Percentiles rank a stretch among this genome's conserved stretches.
Conservation (phyloP, 2,329 filamentous ascomycete species). For the Hypoxylon sp. region DNA sequence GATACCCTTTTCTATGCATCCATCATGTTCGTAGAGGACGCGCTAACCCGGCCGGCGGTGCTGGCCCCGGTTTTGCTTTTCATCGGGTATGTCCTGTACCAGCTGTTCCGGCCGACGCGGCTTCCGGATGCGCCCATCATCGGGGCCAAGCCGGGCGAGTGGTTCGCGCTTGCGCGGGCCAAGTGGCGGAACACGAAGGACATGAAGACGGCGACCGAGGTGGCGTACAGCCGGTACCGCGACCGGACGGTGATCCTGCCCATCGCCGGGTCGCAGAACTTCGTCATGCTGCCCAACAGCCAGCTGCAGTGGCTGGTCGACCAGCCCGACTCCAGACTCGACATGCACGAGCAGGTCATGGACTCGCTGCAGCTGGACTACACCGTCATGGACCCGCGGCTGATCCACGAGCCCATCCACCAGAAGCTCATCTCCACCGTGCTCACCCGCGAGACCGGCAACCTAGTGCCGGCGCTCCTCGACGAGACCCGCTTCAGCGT, state of each 20-base stretch:
- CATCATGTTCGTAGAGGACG: conserved; percentile 15
- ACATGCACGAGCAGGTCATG: conserved; percentile 34
- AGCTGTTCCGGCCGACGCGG: conserved; percentile 38
- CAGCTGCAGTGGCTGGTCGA: conserved; percentile 46
- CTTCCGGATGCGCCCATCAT: conserved; percentile 46
- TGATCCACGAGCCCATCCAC: conserved; percentile 39
- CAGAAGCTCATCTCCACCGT: conserved; percentile 41
- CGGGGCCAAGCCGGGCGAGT: conserved; percentile 46
- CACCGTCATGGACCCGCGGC: conserved; percentile 39
- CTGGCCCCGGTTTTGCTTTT: conserved; percentile 38
- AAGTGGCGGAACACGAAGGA: conserved; percentile 45
- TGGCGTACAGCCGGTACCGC: conserved; percentile 40
- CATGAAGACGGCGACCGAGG: conserved; percentile 41
- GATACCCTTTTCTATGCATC: not conserved
- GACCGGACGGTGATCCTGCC: conserved; percentile 43
- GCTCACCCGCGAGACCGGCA: conserved; percentile 46
- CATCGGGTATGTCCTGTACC: conserved; percentile 40
- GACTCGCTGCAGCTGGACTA: conserved; percentile 42
- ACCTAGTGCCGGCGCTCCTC: conserved; percentile 43
- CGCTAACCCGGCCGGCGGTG: conserved; percentile 39
- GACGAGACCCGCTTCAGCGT: conserved; percentile 43
- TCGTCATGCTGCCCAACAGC: conserved; percentile 42
- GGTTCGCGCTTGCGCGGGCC: conserved; percentile 45
- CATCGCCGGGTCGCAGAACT: conserved; percentile 31
- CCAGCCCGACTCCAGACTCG: conserved; percentile 43